Base-by-base conservation (phyloP, 768 basidiomycete species). In the Naematelia encephala region DNA sequence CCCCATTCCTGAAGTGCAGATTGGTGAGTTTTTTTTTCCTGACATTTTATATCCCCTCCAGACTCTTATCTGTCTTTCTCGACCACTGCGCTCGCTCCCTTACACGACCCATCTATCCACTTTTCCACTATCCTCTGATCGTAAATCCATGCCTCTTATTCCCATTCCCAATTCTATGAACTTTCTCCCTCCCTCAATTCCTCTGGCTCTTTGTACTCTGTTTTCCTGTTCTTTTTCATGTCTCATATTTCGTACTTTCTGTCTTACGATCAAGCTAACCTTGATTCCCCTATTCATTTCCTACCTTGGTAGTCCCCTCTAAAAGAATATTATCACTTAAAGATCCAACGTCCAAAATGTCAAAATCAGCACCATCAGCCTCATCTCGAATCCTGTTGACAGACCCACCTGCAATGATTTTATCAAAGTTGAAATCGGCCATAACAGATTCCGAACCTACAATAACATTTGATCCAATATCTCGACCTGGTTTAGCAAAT, bases 341-440 rank as follows among this genome's bases (percentile, higher is more conserved):
- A 57, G 88, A 92, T 72, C 89, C 91, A 0, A 80, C 81, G 0
- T 83, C 86, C 2, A 98, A 97, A 75, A 98, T 98, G 92, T 96
- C 93, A 30, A 97, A 97, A 76, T 97, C 93, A 0, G 82, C 90
- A 0, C 87, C 86, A 0, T 85, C 90, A 72, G 59, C 84, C 0
- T 77, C 84, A 14, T 93, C 91, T 0, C 87, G 92, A 23, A 91
- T 97, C 70, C 82, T 90, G 56, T 81, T 98, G 39, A 93, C 88
- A 23, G 93, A 97, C 72, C 77, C 83, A 0, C 74, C 82, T 10
- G 66, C 78, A 1, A 77, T 83, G 69, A 90, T 94, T 46, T 72
- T 74, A 47, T 70, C 81, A 23, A 96, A 94, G 74, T 82, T 97
- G 57, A 85, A 86, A 19, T 79, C 81, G 4, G 89, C 93, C 1